Evolutionary conservation across 371 early-diverging fungal genomes (phyloP).

Genomic region (Mucor irregularis): DNA sequence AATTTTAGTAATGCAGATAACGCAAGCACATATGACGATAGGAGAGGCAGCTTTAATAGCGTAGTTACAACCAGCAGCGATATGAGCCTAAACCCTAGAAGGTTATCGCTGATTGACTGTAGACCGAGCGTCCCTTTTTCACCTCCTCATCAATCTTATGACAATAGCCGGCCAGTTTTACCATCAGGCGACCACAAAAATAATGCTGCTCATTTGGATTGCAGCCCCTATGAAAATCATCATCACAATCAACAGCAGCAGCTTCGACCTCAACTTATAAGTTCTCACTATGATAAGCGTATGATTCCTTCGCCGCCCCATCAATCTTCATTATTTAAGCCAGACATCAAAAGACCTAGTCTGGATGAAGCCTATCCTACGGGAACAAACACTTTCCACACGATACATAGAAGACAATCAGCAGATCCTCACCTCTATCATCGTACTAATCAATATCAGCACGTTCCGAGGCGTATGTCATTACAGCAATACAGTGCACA

Average conservation of each 20-base stretch:
- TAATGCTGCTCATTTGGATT: too few species aligned
- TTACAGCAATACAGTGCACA: slow-evolving; percentile 2
- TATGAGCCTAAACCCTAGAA: background rate
- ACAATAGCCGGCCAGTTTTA: slow-evolving; percentile 2
- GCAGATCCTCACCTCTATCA: slow-evolving; percentile 2
- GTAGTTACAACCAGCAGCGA: background rate
- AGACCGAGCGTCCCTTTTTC: slow-evolving; percentile 18
- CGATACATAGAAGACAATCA: slow-evolving; percentile 7
- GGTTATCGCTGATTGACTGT: background rate
- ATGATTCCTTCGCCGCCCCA: slow-evolving; percentile 23
- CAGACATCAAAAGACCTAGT: slow-evolving; percentile 10
- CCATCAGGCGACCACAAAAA: background rate
- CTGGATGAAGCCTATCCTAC: slow-evolving; percentile 1
- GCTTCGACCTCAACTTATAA: background rate
- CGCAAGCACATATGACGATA: background rate
- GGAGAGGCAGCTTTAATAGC: slow-evolving; percentile 2
- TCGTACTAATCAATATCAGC: background rate
- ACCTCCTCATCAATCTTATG: slow-evolving; percentile 22
- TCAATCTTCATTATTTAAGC: slow-evolving; percentile 9
- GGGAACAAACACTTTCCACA: background rate
- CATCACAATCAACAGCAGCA: background rate
- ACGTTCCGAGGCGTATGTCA: slow-evolving; percentile 10
- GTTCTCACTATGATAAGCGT: background rate
- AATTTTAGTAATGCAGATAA: background rate
- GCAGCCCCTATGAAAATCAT: background rate